Evolutionary conservation across 2,329 filamentous ascomycete genomes (phyloP), one percentile per base, ranked within the genome.

Genomic region (Venturia carpophila): DNA sequence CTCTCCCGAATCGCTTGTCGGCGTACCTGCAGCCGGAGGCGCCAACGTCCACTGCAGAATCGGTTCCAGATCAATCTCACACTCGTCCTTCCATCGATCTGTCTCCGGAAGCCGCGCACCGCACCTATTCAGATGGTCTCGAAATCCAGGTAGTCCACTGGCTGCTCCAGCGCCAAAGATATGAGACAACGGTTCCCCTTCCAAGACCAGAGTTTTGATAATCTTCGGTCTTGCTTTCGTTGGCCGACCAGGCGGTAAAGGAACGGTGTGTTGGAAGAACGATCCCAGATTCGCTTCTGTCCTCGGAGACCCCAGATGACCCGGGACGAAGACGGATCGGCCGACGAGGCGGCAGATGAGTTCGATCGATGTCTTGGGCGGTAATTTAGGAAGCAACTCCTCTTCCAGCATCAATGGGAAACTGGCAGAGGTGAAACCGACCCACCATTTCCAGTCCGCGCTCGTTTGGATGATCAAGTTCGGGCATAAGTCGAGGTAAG

Each of bases 401-500:
- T 58, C 52, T n/a, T 58, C 52, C 52, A 58, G 10, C 30, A 37
- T 37, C 27, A 58, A 21, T 5, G 52, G 52, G 52, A 58, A 58
- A 34, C 7, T 34, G 13, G 52, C 52, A 58, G 27, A 15, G 30
- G 52, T 58, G 19, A 58, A 58, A 6, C 52, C 52, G 19, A 58
- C 19, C 52, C 52, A 58, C 52, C 52, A 58, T 58, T 58, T 58
- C 52, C 52, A 58, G 27, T 58, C 52, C 19, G 52, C 52, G 24
- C 52, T 58, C 52, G 52, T 27, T 21, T 58, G 52, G 27, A 58
- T 58, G 17, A 58, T 37, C 30, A 58, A 37, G 11, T 58, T 58
- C 6, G 52, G 52, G 19, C 27, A 34, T 17, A 37, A 2, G 17
- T 58, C 30, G 5, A 58, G 52, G 17, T 37, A 21, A n/a, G 52